Percentiles rank a stretch among this genome's conserved stretches.
phyloP scores from a whole-genome alignment of 208 protist genomes.

The Porcisia hertigi region DNA sequence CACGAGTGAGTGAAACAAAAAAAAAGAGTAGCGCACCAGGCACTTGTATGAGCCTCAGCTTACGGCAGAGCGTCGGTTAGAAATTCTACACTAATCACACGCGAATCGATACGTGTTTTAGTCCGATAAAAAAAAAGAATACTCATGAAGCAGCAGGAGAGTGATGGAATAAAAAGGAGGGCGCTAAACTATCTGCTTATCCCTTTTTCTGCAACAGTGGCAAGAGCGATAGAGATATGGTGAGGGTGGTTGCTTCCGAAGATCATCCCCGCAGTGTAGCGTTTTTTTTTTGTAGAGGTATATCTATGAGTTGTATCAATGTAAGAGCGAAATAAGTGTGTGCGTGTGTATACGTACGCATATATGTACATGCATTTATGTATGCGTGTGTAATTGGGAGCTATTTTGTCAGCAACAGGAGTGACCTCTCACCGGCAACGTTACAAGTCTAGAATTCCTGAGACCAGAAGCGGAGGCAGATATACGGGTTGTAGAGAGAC shows the following conservation, averaged over 20 bases:
- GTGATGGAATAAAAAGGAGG: too few relatives aligned
- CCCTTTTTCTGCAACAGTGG: neutral
- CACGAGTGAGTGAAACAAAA: neutral
- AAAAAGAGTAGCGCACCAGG: neutral
- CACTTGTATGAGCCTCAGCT: neutral
- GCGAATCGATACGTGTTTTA: neutral
- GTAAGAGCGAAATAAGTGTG: neutral
- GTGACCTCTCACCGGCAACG: neutral
- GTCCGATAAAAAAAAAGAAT: neutral
- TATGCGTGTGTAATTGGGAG: too few relatives aligned
- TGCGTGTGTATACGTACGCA: neutral
- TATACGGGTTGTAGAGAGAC: neutral
- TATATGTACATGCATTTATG: neutral
- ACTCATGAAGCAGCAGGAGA: neutral
- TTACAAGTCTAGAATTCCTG: neutral
- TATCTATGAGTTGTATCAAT: neutral
- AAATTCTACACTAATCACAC: neutral
- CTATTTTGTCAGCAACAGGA: neutral
- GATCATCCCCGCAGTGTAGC: too few relatives aligned
- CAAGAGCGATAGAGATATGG: neutral
- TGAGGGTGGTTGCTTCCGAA: neutral
- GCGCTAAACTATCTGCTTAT: too few relatives aligned
- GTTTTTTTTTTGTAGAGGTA: too few relatives aligned
- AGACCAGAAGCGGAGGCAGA: neutral
- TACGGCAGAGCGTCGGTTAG: neutral